phyloP scores from a whole-genome alignment of 345 rosid species.

The Dipteronia dyeriana region DNA sequence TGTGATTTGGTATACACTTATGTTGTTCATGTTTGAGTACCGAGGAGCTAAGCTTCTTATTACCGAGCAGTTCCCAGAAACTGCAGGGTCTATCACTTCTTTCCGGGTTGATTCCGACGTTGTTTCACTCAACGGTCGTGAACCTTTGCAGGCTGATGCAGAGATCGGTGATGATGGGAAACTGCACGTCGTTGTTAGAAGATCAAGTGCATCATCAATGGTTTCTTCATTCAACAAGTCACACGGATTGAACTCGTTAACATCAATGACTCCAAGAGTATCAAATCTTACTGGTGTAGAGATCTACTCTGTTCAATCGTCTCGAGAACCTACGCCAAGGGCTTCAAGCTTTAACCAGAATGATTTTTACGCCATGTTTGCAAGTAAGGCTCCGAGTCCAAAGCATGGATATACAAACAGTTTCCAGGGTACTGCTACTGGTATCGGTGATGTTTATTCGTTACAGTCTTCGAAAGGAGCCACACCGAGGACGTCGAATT shows the following conservation, averaged over 20 bases:
- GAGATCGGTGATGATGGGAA: constrained; percentile 59
- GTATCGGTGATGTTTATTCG: constrained; percentile 16
- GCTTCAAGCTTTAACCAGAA: constrained; percentile 55
- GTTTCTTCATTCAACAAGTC: constrained; percentile 43
- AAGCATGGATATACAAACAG: constrained; percentile 18
- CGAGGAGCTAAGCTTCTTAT: constrained; percentile 49
- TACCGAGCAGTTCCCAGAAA: constrained; percentile 55
- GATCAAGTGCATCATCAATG: constrained; percentile 44
- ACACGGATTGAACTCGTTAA: constrained; percentile 36
- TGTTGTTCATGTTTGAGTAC: constrained; percentile 57
- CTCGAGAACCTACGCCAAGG: constrained; percentile 47
- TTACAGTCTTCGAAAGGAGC: constrained; percentile 23
- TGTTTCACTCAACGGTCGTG: constrained; percentile 48
- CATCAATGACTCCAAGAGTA: constrained; percentile 44
- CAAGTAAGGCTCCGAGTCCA: constrained; percentile 17
- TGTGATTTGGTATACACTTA: constrained; percentile 53
- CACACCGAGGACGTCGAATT: constrained; percentile 39
- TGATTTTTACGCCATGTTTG: constrained; percentile 39
- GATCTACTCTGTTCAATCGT: constrained; percentile 50
- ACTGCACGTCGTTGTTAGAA: constrained; percentile 46
- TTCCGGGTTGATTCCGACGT: constrained; percentile 58
- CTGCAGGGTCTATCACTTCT: constrained; percentile 50
- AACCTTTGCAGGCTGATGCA: constrained; percentile 45
- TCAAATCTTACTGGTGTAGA: constrained; percentile 53
- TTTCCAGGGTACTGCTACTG: not conserved